Evolutionary conservation across 1,284 basidiomycete species (phyloP).

Genomic region (Sporisorium graminicola): DNA sequence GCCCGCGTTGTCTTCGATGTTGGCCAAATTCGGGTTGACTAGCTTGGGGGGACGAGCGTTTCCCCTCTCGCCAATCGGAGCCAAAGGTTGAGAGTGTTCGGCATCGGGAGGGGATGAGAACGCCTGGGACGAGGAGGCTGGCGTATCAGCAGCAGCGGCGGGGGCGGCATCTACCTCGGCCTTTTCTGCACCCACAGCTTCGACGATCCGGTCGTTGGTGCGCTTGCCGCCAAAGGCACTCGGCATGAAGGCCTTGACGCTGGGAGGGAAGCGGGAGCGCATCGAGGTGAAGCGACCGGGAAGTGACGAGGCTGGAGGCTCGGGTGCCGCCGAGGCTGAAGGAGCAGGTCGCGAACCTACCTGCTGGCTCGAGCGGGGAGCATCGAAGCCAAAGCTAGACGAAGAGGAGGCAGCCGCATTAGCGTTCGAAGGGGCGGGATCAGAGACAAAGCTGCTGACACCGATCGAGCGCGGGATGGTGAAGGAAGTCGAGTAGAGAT

Average conservation of each 20-base stretch:
- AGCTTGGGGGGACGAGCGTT: slow-evolving; percentile 39
- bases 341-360: slow-evolving; percentile 12
- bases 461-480: slow-evolving; percentile 57
- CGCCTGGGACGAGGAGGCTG: slow-evolving; percentile 4
- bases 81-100: slow-evolving; percentile 27
- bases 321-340: slow-evolving; percentile 23
- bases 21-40: slow-evolving; percentile 14
- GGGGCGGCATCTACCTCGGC: slow-evolving; percentile 42
- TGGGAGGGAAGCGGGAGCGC: slow-evolving; percentile 64
- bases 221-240: slow-evolving; percentile 64
- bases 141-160: slow-evolving; percentile 13
- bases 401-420: slow-evolving; percentile 23
- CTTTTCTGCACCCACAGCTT: slow-evolving; percentile 57
- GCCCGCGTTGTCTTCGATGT: slow-evolving; percentile 23
- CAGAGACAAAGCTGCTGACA: slow-evolving; percentile 37
- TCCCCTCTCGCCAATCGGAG: slow-evolving; percentile 40
- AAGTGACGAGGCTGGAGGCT: slow-evolving; percentile 48
- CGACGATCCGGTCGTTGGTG: slow-evolving; percentile 61
- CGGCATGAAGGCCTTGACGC: slow-evolving; percentile 66
- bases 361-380: slow-evolving; percentile 8
- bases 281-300: slow-evolving; percentile 61
- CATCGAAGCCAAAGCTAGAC: slow-evolving; percentile 19
- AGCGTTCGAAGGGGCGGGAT: slow-evolving; percentile 21
- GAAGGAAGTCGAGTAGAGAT: slow-evolving; percentile 62
- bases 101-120: slow-evolving; percentile 9